Evolutionary conservation across 2,329 filamentous ascomycete genomes (phyloP).

Genomic region (Alternaria arborescens): DNA sequence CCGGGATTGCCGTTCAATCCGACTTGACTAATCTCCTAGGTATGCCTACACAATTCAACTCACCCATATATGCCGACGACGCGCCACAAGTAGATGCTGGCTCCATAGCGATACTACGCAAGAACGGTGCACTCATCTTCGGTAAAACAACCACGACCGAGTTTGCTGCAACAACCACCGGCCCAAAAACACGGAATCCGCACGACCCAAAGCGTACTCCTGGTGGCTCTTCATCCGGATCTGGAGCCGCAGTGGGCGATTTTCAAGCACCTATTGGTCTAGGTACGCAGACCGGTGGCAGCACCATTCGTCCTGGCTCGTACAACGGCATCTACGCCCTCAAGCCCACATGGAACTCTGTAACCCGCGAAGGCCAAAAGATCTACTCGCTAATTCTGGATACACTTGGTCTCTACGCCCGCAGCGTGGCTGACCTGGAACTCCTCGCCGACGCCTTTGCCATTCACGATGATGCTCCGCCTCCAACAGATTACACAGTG

Average conservation of each 20-base stretch:
- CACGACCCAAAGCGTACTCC: conserved; percentile 64
- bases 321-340: conserved; percentile 72
- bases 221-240: conserved; percentile 73
- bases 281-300: conserved; percentile 73
- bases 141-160: conserved; percentile 68
- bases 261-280: conserved; percentile 68
- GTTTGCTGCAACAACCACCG: conserved; percentile 66
- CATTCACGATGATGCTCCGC: conserved; percentile 60
- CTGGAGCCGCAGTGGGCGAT: conserved; percentile 71
- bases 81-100: conserved; percentile 61
- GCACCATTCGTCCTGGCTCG: conserved; percentile 69
- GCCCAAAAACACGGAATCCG: conserved; percentile 67
- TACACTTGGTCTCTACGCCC: conserved; percentile 68
- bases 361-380: conserved; percentile 69
- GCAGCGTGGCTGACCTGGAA: conserved; percentile 66
- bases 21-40: conserved; percentile 36
- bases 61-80: conserved; percentile 61
- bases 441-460: conserved; percentile 64
- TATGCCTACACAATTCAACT: conserved; percentile 67
- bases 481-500: conserved; percentile 48
- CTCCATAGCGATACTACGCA: conserved; percentile 61
- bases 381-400: conserved; percentile 68
- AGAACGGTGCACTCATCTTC: conserved; percentile 66
- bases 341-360: conserved; percentile 72
- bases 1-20: too few relatives aligned